phyloP scores from a whole-genome alignment of 2,329 filamentous ascomycete genomes.

The Fonsecaea monophora region DNA sequence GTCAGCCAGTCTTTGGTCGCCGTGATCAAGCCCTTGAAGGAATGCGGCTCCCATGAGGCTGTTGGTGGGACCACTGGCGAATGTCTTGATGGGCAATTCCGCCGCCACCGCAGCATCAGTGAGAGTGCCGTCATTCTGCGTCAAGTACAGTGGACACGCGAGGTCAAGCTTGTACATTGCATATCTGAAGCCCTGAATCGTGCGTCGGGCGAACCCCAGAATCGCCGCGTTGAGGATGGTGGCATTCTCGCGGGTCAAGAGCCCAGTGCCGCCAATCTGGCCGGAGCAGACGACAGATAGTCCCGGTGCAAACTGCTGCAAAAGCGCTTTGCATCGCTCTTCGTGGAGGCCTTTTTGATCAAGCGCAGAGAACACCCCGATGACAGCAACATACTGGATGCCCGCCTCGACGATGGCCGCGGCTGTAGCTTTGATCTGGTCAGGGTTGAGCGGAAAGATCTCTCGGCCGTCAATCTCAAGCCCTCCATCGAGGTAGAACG shows the following conservation, averaged over 20 bases:
- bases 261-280: constrained; percentile 54
- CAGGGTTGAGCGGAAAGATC: constrained; percentile 49
- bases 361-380: constrained; percentile 57
- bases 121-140: constrained; percentile 69
- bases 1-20: constrained; percentile 35
- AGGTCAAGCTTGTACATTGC: constrained; percentile 60
- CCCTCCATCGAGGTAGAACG: constrained; percentile 54
- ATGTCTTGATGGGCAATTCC: constrained; percentile 65
- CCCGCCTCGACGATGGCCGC: constrained; percentile 47
- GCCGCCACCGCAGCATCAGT: constrained; percentile 62
- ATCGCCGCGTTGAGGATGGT: constrained; percentile 70
- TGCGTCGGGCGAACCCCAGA: constrained; percentile 62
- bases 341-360: constrained; percentile 54
- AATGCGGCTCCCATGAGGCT: constrained; percentile 69
- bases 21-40: constrained; percentile 50
- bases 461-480: constrained; percentile 59
- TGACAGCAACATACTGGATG: constrained; percentile 51
- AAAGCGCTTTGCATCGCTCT: constrained; percentile 48
- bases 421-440: constrained; percentile 48
- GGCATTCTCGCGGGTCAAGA: constrained; percentile 68
- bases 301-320: constrained; percentile 47
- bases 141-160: constrained; percentile 64
- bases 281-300: constrained; percentile 54
- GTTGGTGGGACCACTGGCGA: constrained; percentile 69
- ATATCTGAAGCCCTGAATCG: constrained; percentile 62